Conservation (phyloP, 805 yeast genomes). For the Hanseniaspora opuntiae region DNA sequence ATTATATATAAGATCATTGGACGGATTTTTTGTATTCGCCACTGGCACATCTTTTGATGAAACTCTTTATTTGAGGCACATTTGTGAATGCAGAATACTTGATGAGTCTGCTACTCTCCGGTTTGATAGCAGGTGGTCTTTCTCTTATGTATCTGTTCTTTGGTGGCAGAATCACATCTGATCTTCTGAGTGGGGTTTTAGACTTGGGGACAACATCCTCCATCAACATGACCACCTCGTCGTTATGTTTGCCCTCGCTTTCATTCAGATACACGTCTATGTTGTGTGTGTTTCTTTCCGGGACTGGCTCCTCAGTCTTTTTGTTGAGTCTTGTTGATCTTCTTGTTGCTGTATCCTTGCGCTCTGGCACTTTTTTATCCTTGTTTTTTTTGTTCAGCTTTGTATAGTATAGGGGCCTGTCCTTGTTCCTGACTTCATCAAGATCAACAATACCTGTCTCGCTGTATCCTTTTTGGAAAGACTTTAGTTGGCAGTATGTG, state of each 20-base stretch:
- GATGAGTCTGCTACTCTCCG: slow-evolving; percentile 20
- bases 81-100: slow-evolving; percentile 22
- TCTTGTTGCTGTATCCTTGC: slow-evolving; percentile 10
- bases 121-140: slow-evolving; percentile 24
- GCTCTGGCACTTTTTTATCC: slow-evolving; percentile 3
- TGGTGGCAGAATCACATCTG: slow-evolving; percentile 26
- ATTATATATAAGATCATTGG: slow-evolving; percentile 13
- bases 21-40: slow-evolving; percentile 5
- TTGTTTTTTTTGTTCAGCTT: slow-evolving; percentile 15
- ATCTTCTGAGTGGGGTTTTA: slow-evolving; percentile 23
- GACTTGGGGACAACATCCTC: slow-evolving; percentile 24
- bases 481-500: slow-evolving; percentile 21
- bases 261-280: neutral
- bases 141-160: slow-evolving; percentile 23
- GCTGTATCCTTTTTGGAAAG: slow-evolving; percentile 23
- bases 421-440: slow-evolving; percentile 20
- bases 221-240: slow-evolving; percentile 19
- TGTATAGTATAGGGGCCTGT: slow-evolving; percentile 21
- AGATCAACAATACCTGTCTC: slow-evolving; percentile 25
- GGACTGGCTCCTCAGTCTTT: slow-evolving; percentile 11
- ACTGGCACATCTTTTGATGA: slow-evolving; percentile 10
- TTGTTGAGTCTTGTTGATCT: slow-evolving; percentile 21
- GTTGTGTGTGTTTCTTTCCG: slow-evolving; percentile 8
- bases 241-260: slow-evolving; percentile 10
- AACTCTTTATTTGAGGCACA: slow-evolving; percentile 19